Percentiles rank a stretch among this genome's conserved stretches.
phyloP scores from a whole-genome alignment of 2,329 filamentous ascomycete genomes.

The Xylaria sp. region DNA sequence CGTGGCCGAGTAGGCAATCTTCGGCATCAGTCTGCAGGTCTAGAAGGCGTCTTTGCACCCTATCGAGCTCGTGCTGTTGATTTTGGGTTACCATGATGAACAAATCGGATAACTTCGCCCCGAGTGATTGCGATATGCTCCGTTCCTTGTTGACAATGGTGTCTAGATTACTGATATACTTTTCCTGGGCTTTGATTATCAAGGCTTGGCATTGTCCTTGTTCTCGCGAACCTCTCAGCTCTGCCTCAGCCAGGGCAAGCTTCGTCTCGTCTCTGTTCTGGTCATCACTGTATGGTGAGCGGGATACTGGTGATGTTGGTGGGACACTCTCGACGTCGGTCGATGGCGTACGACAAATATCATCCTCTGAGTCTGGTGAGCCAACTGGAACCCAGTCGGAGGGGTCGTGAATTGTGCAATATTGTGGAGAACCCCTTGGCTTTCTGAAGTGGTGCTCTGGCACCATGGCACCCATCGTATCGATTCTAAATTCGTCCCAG shows the following conservation, averaged over 20 bases:
- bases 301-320: background rate
- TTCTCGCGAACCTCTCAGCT: background rate
- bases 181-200: background rate
- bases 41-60: conserved; percentile 17
- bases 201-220: background rate
- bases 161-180: background rate
- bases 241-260: background rate
- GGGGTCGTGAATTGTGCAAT: background rate
- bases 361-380: conserved; percentile 1
- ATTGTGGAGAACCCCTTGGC: background rate
- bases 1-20: background rate
- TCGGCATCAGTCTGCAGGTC: conserved; percentile 17
- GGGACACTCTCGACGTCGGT: background rate
- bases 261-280: background rate
- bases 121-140: background rate
- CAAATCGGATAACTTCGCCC: conserved; percentile 19
- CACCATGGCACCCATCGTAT: background rate
- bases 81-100: conserved; percentile 23
- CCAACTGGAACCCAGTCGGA: conserved; percentile 14
- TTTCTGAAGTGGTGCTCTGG: background rate
- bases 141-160: background rate
- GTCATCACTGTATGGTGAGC: background rate
- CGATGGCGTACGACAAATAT: conserved; percentile 6
- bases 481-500: background rate
- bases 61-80: conserved; percentile 27